Evolutionary conservation across 768 basidiomycete species (phyloP), one percentile per base, ranked within the genome.

Genomic region (Mycena sanguinolenta): DNA sequence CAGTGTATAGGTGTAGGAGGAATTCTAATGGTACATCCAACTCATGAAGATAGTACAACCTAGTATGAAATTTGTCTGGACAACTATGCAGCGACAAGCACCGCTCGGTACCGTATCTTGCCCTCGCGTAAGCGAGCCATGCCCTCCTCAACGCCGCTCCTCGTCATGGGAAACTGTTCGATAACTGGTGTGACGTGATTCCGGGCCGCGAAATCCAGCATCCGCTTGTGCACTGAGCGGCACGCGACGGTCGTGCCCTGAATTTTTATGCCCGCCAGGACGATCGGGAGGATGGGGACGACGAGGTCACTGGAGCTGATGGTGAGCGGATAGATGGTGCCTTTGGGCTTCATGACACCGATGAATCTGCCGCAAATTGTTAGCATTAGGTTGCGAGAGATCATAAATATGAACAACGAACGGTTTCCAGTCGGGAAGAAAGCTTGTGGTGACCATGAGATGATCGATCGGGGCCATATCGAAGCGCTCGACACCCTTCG

Each of bases 191-290:
- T 59, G 39, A 81, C 72, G 0, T 58, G 58, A 49, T 83, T 75
- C 44, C 74, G 19, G 13, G 79, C 82, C 0, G 79, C 80, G 21
- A 83, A 83, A 38, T 72, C 74, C 28, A 83, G 62, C 79, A 81
- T 83, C 69, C 76, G 25, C 30, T 34, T 38, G 34, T 34, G 44
- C 3, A 57, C 67, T 9, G 67, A 63, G 36, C 65, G 63, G 25
- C 16, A 34, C 30, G 58, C 59, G 42, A 74, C 52, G 8, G 73
- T 71, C 3, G 79, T 32, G 1, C 79, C 78, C 4, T 62, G 58
- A 1, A 3, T 38, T 42, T 75, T 27, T 25, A 81, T 1, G 19
- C 23, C 49, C 21, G 10, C 10, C 17, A 57, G 3, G 0, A 74
- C 42, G 14, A 38, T 13, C 5, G 55, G n/a, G 34, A 57, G 10